Percentiles rank a stretch among this genome's conserved stretches.
Conservation (phyloP, 106 monocot genomes). For the Acanthochlamys bracteata region DNA sequence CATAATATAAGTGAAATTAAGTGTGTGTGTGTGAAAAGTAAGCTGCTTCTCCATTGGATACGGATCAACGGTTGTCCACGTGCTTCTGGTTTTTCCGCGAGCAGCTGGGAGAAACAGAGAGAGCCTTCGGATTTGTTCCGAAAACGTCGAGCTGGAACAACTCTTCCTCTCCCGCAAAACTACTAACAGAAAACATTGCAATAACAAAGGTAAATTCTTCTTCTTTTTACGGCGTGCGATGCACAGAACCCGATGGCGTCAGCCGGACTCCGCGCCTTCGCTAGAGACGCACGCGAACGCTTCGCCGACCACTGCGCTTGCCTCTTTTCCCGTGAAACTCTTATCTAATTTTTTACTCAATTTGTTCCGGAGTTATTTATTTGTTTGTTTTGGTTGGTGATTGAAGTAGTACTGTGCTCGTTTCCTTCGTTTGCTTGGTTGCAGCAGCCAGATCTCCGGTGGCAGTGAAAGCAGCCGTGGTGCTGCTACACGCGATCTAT, state of each 20-base stretch:
- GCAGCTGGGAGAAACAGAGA: no score
- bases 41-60: no score
- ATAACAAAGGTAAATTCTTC: no score
- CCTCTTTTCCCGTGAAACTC: background rate
- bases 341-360: background rate
- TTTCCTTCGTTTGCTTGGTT: background rate
- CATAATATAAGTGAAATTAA: no score
- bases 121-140: no score
- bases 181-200: no score
- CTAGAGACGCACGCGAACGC: constrained; percentile 1
- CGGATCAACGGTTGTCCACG: no score
- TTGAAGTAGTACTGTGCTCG: background rate
- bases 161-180: no score
- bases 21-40: no score
- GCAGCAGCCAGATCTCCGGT: constrained; percentile 46
- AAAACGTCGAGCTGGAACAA: no score
- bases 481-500: constrained; percentile 44
- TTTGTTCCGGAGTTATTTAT: background rate
- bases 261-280: background rate
- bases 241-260: background rate
- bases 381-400: background rate
- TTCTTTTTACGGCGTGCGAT: background rate
- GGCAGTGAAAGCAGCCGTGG: constrained; percentile 34
- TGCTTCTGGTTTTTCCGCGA: no score
- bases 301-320: constrained; percentile 2